phyloP scores from a whole-genome alignment of 495 filamentous ascomycete genomes.

The Trypethelium eluteriae region DNA sequence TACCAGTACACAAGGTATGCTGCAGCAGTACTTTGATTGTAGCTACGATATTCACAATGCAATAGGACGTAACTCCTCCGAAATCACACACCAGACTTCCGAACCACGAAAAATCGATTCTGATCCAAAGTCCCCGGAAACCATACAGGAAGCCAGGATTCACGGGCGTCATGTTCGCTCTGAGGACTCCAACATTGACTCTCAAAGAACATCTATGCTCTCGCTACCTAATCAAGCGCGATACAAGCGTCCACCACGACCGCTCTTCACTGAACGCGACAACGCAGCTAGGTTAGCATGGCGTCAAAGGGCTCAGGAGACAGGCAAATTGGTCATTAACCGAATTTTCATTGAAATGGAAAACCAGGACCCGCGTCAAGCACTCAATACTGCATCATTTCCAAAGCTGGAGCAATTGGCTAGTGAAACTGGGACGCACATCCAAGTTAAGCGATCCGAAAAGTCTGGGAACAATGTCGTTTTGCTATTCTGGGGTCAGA shows the following conservation, averaged over 20 bases:
- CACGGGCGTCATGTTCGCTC: too few relatives aligned
- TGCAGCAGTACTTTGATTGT: too few relatives aligned
- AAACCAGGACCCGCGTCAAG: constrained; percentile 11
- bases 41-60: too few relatives aligned
- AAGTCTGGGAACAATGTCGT: not conserved
- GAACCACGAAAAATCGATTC: too few relatives aligned
- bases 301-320: constrained; percentile 13
- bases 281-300: constrained; percentile 19
- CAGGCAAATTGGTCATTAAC: constrained; percentile 14
- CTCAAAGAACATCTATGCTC: not conserved
- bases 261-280: constrained; percentile 17
- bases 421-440: constrained; percentile 13
- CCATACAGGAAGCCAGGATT: too few relatives aligned
- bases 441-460: not conserved
- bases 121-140: too few relatives aligned
- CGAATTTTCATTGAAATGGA: constrained; percentile 1
- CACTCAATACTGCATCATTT: constrained; percentile 16
- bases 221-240: not conserved
- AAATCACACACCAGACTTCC: too few relatives aligned
- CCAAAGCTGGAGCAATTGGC: constrained; percentile 4
- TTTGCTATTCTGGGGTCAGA: not conserved
- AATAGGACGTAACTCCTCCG: too few relatives aligned
- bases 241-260: constrained; percentile 8
- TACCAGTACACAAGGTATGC: too few relatives aligned
- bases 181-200: not conserved